Evolutionary conservation across 2,329 filamentous ascomycete species (phyloP).

Genomic region (Epicoccum nigrum): DNA sequence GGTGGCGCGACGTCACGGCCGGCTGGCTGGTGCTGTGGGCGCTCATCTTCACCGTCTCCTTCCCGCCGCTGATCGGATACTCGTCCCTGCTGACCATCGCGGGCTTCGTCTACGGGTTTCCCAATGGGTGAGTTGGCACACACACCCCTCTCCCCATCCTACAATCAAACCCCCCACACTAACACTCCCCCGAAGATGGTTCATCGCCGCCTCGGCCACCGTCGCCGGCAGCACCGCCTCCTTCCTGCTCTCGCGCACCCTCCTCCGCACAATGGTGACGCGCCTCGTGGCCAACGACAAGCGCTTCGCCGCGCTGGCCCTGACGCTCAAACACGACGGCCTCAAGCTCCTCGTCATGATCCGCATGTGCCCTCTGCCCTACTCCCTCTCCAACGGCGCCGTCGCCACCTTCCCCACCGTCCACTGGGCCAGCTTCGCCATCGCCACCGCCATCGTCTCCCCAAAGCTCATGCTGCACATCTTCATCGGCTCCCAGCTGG

Average conservation of each 20-base stretch:
- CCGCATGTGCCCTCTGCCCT: constrained; percentile 88
- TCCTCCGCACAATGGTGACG: constrained; percentile 80
- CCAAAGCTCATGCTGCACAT: constrained; percentile 92
- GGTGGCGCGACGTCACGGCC: constrained; percentile 74
- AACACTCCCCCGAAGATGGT: constrained; percentile 69
- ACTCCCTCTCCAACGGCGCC: constrained; percentile 91
- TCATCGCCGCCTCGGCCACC: constrained; percentile 79
- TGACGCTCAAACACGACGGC: constrained; percentile 90
- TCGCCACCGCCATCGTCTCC: constrained; percentile 80
- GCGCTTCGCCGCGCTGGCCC: constrained; percentile 83
- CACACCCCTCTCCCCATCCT: background rate
- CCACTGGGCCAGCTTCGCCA: constrained; percentile 72
- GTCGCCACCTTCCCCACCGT: constrained; percentile 93
- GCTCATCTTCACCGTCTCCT: constrained; percentile 76
- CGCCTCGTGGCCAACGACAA: constrained; percentile 80
- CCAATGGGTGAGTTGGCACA: constrained; percentile 73
- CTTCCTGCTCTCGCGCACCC: constrained; percentile 79
- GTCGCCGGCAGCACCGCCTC: constrained; percentile 77
- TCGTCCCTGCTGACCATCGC: constrained; percentile 74
- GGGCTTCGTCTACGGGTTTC: constrained; percentile 75
- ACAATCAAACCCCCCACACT: background rate
- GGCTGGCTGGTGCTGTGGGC: constrained; percentile 79
- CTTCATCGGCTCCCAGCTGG: constrained; percentile 87
- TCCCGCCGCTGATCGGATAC: constrained; percentile 89
- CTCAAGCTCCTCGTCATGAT: constrained; percentile 90